Evolutionary conservation across 768 basidiomycete genomes (phyloP).

Genomic region (Dioszegia aurantiaca): DNA sequence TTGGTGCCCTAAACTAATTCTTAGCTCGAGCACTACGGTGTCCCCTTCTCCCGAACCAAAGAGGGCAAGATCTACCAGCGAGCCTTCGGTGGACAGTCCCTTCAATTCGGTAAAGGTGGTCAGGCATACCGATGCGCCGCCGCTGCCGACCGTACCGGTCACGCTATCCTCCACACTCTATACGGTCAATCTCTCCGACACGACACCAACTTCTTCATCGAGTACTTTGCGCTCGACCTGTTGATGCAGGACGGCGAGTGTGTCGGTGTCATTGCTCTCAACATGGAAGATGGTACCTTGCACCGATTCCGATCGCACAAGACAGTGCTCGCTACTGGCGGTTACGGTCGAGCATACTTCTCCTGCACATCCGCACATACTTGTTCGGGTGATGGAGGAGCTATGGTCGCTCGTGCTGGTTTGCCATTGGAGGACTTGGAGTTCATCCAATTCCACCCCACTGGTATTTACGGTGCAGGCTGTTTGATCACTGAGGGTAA

Average conservation of each 20-base stretch:
- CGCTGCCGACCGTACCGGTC: slow-evolving; percentile 96
- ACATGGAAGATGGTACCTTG: slow-evolving; percentile 99
- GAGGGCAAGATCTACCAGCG: slow-evolving; percentile 99
- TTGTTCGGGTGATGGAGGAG: slow-evolving; percentile 97
- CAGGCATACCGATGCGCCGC: slow-evolving; percentile 99
- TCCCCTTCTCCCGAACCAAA: slow-evolving; percentile 96
- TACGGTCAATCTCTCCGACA: slow-evolving; percentile 98
- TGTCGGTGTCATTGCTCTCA: slow-evolving; percentile 97
- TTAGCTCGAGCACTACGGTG: slow-evolving; percentile 96
- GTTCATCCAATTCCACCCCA: slow-evolving; percentile 99
- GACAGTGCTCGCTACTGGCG: slow-evolving; percentile 96
- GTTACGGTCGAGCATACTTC: slow-evolving; percentile 97
- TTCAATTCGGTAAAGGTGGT: slow-evolving; percentile 95
- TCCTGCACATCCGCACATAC: slow-evolving; percentile 97
- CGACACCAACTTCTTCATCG: slow-evolving; percentile 99
- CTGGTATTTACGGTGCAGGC: slow-evolving; percentile 98
- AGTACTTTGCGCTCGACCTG: slow-evolving; percentile 98
- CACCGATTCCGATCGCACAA: slow-evolving; percentile 98
- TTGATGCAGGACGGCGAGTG: slow-evolving; percentile 99
- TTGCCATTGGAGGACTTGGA: slow-evolving; percentile 94
- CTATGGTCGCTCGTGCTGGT: slow-evolving; percentile 95
- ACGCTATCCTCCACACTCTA: slow-evolving; percentile 95
- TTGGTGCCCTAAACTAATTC: background rate
- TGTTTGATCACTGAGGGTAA: slow-evolving; percentile 96
- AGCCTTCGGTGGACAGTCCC: slow-evolving; percentile 96